Evolutionary conservation across 176 grass and related monocot genomes (phyloP).

Genomic region (Saccharum officinarum): DNA sequence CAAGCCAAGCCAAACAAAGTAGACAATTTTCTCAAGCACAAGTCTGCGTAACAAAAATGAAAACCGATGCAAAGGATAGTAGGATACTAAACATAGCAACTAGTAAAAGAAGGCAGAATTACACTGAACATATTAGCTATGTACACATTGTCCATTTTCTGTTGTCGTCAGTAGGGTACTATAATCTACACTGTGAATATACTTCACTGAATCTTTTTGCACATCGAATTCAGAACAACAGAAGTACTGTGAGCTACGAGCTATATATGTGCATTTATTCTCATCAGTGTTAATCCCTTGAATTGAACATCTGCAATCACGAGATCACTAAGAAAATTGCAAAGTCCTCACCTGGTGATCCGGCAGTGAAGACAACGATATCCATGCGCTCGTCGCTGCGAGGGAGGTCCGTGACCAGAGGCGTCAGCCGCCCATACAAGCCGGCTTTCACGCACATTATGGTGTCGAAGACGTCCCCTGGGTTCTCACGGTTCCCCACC

Average conservation of each 20-base stretch:
- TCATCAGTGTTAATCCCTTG: neutral
- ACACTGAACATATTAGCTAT: neutral
- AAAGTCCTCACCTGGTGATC: constrained; percentile 6
- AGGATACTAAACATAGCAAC: neutral
- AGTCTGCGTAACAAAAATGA: neutral
- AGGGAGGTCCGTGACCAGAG: constrained; percentile 34
- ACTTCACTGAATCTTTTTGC: neutral
- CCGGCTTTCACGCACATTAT: constrained; percentile 20
- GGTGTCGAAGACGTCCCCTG: neutral
- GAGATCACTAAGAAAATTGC: neutral
- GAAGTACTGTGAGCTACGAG: neutral
- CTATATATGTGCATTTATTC: neutral
- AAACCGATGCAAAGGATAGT: neutral
- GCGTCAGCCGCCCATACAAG: constrained; percentile 18
- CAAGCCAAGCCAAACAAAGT: neutral
- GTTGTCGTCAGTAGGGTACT: neutral
- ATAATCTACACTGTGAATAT: neutral
- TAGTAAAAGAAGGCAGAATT: neutral
- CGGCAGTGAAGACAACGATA: neutral
- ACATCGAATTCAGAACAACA: neutral
- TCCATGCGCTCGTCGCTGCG: neutral
- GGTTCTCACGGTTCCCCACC: neutral
- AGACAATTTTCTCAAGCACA: neutral
- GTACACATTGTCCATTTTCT: neutral
- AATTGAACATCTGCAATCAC: neutral